Evolutionary conservation across 2,329 filamentous ascomycete species (phyloP).

Genomic region (Fusarium decemcellulare): DNA sequence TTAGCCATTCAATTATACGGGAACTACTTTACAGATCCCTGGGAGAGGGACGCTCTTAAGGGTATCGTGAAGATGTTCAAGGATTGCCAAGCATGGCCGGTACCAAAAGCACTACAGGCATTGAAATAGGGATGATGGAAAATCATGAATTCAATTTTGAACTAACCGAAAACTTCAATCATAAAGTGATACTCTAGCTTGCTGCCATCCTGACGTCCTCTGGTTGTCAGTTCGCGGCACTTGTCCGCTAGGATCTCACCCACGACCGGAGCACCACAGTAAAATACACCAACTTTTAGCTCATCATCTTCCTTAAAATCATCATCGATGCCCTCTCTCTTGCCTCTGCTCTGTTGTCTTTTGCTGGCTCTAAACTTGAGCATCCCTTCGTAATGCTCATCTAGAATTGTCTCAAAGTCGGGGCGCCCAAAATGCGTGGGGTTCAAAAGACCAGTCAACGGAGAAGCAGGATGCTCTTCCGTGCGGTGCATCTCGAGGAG

Average conservation of each 20-base stretch:
- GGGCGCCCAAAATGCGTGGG: conserved; percentile 68
- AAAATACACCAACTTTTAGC: conserved; percentile 68
- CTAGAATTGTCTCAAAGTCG: conserved; percentile 66
- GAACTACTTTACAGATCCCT: conserved; percentile 38
- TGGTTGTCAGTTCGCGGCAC: conserved; percentile 64
- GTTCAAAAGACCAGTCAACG: conserved; percentile 67
- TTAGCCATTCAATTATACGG: conserved; percentile 38
- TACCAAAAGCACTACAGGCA: conserved; percentile 23
- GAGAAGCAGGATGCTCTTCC: conserved; percentile 63
- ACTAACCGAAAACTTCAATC: conserved; percentile 68
- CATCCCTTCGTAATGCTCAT: conserved; percentile 69
- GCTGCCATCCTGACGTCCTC: conserved; percentile 65
- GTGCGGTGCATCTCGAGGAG: conserved; percentile 70
- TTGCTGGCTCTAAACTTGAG: conserved; percentile 51
- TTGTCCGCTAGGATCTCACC: conserved; percentile 69
- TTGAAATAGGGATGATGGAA: neutral
- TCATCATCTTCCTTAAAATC: conserved; percentile 47
- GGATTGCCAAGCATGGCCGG: conserved; percentile 37
- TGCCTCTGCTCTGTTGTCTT: neutral
- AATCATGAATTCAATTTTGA: neutral
- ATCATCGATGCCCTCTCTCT: conserved; percentile 4
- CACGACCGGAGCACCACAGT: conserved; percentile 69
- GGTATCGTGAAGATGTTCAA: conserved; percentile 37
- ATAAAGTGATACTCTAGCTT: conserved; percentile 70
- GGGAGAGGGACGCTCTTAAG: conserved; percentile 38